Evolutionary conservation across 805 yeast species (phyloP).

Genomic region (Wickerhamomyces tratensis): DNA sequence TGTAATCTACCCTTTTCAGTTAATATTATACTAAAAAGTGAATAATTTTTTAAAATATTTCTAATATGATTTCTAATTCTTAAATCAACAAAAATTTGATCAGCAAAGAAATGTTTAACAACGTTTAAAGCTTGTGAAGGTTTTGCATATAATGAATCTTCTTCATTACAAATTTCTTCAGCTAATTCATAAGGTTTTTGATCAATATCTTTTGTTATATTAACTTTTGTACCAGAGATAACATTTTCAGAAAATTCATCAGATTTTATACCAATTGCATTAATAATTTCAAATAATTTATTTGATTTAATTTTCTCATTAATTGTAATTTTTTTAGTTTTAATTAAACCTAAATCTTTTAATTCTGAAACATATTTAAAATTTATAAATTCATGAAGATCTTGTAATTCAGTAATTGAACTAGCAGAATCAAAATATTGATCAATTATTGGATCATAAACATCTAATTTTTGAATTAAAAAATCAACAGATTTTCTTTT

Average conservation of each 20-base stretch:
- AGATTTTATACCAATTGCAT: slow-evolving; percentile 69
- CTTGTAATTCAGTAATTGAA: slow-evolving; percentile 75
- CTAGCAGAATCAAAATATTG: slow-evolving; percentile 48
- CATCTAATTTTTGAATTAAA: slow-evolving; percentile 41
- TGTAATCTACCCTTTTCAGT: slow-evolving; percentile 78
- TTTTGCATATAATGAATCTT: slow-evolving; percentile 41
- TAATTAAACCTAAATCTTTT: slow-evolving; percentile 22
- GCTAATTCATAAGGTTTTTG: slow-evolving; percentile 54
- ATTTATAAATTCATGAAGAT: slow-evolving; percentile 72
- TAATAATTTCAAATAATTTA: slow-evolving; percentile 53
- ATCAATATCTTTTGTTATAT: slow-evolving; percentile 60
- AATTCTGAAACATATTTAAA: slow-evolving; percentile 48
- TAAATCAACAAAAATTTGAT: slow-evolving; percentile 75
- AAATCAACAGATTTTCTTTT: slow-evolving; percentile 57
- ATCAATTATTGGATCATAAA: slow-evolving; percentile 47
- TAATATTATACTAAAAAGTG: slow-evolving; percentile 60
- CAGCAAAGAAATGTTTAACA: slow-evolving; percentile 65
- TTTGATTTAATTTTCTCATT: slow-evolving; percentile 63
- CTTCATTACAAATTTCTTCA: slow-evolving; percentile 25
- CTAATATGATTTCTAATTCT: slow-evolving; percentile 65
- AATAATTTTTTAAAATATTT: slow-evolving; percentile 50
- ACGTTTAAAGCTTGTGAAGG: slow-evolving; percentile 58
- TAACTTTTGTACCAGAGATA: slow-evolving; percentile 53
- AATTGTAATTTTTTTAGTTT: slow-evolving; percentile 35
- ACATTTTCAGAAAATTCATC: slow-evolving; percentile 78